A percentile compares a stretch with the other conserved stretches of the same genome.
Evolutionary conservation across 345 rosid genomes (phyloP).

Genomic region (Pseudoturritis turrita): DNA sequence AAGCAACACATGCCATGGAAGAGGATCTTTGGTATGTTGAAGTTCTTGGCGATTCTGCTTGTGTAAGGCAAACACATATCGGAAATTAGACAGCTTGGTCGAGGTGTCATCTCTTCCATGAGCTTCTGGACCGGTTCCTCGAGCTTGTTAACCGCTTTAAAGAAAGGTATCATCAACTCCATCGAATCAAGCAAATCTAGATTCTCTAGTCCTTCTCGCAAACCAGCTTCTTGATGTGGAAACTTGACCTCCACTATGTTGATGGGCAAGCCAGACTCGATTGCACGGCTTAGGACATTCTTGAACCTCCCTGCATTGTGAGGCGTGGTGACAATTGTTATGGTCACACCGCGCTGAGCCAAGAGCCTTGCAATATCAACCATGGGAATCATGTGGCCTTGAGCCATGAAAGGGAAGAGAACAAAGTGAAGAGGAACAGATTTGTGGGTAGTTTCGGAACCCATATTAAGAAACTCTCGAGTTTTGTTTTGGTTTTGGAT

Average conservation of each 20-base stretch:
- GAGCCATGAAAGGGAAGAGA: constrained; percentile 58
- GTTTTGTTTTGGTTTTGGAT: constrained; percentile 9
- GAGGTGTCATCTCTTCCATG: constrained; percentile 32
- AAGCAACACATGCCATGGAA: constrained; percentile 39
- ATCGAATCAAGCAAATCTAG: constrained; percentile 14
- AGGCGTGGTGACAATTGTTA: constrained; percentile 49
- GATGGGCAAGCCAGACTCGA: constrained; percentile 29
- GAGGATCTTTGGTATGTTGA: constrained; percentile 42
- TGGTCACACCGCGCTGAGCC: constrained; percentile 36
- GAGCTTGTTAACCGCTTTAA: constrained; percentile 16
- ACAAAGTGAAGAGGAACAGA: constrained; percentile 35
- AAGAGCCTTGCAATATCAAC: constrained; percentile 45
- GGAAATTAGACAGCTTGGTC: constrained; percentile 42
- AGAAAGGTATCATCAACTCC: constrained; percentile 8
- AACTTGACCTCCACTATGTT: constrained; percentile 14
- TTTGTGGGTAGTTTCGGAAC: neutral
- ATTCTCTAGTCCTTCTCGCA: constrained; percentile 38
- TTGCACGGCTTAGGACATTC: constrained; percentile 8
- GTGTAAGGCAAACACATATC: constrained; percentile 34
- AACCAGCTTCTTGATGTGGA: constrained; percentile 31
- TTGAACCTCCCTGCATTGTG: constrained; percentile 25
- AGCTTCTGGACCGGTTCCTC: constrained; percentile 29
- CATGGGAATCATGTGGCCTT: constrained; percentile 56
- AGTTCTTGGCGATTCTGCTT: constrained; percentile 23
- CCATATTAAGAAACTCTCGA: neutral